These are phyloP conservation scores for Mycena metata DNA, from an alignment of 768 basidiomycete species.

Conservation along the genomic window DNA sequence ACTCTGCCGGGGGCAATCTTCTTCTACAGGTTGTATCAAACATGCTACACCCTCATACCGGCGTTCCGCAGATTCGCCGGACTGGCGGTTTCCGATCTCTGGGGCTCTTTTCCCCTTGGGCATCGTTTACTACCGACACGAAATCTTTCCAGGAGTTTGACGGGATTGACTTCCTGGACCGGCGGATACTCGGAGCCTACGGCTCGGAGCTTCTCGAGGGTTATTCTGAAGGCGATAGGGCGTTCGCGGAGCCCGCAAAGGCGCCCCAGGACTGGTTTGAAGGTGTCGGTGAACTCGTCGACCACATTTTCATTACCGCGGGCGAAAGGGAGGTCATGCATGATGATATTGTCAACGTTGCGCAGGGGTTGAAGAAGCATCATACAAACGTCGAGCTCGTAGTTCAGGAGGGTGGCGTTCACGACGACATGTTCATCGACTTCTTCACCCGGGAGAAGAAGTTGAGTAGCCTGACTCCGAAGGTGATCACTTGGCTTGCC, in stretches of 20 bases:
- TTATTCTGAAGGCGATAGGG: constrained; percentile 32
- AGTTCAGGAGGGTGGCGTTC: constrained; percentile 37
- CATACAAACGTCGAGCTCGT: constrained; percentile 32
- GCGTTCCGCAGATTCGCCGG: constrained; percentile 43
- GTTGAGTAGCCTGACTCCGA: constrained; percentile 29
- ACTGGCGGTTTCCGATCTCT: constrained; percentile 46
- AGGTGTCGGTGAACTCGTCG: constrained; percentile 42
- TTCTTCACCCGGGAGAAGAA: constrained; percentile 32
- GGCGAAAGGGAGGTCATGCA: constrained; percentile 46
- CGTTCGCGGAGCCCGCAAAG: constrained; percentile 45
- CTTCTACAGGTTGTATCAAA: constrained; percentile 53
- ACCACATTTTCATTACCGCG: constrained; percentile 45
- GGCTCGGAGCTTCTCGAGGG: constrained; percentile 33
- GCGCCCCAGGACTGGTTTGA: constrained; percentile 48
- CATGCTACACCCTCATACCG: constrained; percentile 51
- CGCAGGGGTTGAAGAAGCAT: constrained; percentile 26
- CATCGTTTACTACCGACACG: constrained; percentile 37
- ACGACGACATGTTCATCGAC: constrained; percentile 37
- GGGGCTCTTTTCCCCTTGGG: constrained; percentile 52
- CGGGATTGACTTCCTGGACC: constrained; percentile 43
- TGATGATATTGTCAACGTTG: constrained; percentile 46
- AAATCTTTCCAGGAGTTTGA: constrained; percentile 30
- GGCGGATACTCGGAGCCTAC: constrained; percentile 36
- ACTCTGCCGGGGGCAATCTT: constrained; percentile 58
- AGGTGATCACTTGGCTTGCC: constrained; percentile 28